A percentile compares a stretch with the other conserved stretches of the same genome.
These are phyloP conservation scores for Alternaria incomplexa DNA, from an alignment of 2,329 filamentous ascomycete species.

Conservation along the genomic window DNA sequence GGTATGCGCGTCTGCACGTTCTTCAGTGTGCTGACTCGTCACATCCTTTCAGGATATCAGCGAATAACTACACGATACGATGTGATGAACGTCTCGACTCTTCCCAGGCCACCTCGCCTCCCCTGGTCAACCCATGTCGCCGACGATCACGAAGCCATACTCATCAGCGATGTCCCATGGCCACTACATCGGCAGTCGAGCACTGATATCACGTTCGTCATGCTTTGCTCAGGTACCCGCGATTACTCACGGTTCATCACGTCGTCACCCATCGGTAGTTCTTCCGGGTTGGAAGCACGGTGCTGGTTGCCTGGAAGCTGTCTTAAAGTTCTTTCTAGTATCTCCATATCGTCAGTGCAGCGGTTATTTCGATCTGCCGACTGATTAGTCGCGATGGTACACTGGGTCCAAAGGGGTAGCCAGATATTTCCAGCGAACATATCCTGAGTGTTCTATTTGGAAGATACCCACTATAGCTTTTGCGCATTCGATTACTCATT, in stretches of 20 bases:
- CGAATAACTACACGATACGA: background rate
- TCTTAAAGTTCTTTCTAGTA: background rate
- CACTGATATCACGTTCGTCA: background rate
- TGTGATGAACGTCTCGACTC: background rate
- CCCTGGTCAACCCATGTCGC: background rate
- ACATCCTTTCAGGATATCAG: background rate
- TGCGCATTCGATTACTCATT: background rate
- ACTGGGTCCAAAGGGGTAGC: background rate
- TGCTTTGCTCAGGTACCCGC: background rate
- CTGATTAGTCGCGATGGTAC: background rate
- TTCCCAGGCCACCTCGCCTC: background rate
- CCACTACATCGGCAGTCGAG: background rate
- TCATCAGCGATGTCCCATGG: background rate
- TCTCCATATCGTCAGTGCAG: background rate
- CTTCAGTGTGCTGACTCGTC: slow-evolving; percentile 3
- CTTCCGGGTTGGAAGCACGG: background rate
- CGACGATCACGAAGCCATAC: background rate
- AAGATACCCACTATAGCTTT: background rate
- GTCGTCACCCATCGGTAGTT: background rate
- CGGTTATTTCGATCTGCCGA: background rate
- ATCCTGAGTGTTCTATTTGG: background rate
- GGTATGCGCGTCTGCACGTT: background rate
- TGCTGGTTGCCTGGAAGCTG: background rate
- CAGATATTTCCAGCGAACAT: background rate
- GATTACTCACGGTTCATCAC: background rate